These are phyloP conservation scores for Botrytis byssoidea DNA, from an alignment of 2,329 filamentous ascomycete species.

Conservation along the genomic window DNA sequence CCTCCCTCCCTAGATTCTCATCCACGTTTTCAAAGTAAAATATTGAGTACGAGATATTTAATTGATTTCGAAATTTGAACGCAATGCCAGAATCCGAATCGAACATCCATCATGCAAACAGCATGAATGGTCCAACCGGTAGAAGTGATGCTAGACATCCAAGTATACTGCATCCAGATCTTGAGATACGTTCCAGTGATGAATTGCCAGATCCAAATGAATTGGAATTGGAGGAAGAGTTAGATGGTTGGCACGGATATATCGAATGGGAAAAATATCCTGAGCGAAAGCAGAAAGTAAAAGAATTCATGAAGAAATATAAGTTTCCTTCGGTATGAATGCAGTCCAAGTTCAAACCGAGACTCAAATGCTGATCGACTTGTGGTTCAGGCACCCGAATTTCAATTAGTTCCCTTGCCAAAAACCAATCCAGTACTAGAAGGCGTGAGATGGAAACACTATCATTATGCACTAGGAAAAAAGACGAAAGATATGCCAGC, in stretches of 20 bases:
- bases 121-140: background rate
- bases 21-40: background rate
- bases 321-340: constrained; percentile 45
- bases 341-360: background rate
- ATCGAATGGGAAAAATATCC: constrained; percentile 71
- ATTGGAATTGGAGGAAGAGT: constrained; percentile 17
- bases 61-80: background rate
- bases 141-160: constrained; percentile 7
- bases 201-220: constrained; percentile 18
- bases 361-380: background rate
- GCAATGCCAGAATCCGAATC: constrained; percentile 3
- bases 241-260: constrained; percentile 42
- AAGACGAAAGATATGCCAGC: constrained; percentile 51
- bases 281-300: constrained; percentile 61
- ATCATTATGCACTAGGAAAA: constrained; percentile 53
- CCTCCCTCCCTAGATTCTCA: background rate
- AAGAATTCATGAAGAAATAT: constrained; percentile 53
- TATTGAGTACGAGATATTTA: background rate
- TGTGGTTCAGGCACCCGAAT: constrained; percentile 47
- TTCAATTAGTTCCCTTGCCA: constrained; percentile 54
- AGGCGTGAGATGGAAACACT: constrained; percentile 57
- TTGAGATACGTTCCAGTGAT: constrained; percentile 16
- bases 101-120: background rate
- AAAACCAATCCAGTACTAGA: constrained; percentile 56
- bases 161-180: constrained; percentile 21